These are phyloP conservation scores for Penicillium alfredii DNA, from an alignment of 495 filamentous ascomycete genomes.

Conservation along the genomic window DNA sequence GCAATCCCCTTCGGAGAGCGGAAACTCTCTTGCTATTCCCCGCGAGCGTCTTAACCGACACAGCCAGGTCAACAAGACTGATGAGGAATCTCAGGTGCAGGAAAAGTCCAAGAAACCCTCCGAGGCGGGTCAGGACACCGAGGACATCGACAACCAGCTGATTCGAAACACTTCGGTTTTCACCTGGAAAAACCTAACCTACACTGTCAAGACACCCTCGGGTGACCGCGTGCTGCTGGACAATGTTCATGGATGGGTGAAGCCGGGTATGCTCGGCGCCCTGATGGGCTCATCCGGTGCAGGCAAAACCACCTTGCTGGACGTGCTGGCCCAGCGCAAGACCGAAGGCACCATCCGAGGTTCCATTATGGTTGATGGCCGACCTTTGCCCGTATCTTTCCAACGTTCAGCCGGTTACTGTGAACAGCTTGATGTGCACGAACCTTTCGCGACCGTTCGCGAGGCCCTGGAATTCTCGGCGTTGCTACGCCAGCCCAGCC, in stretches of 20 bases:
- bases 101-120: slow-evolving; percentile 15
- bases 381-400: slow-evolving; percentile 70
- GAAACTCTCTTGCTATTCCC: slow-evolving; percentile 34
- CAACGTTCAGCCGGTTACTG: slow-evolving; percentile 61
- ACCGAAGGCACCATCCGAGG: slow-evolving; percentile 83
- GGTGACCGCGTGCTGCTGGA: slow-evolving; percentile 54
- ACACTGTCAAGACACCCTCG: slow-evolving; percentile 42
- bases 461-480: slow-evolving; percentile 58
- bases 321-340: slow-evolving; percentile 58
- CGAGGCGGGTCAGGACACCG: slow-evolving; percentile 6
- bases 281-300: slow-evolving; percentile 63
- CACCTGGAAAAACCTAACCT: slow-evolving; percentile 56
- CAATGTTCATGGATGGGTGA: slow-evolving; percentile 83
- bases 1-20: slow-evolving; percentile 27
- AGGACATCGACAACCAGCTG: slow-evolving; percentile 20
- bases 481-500: slow-evolving; percentile 47
- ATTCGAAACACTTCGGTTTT: slow-evolving; percentile 50
- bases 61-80: slow-evolving; percentile 6
- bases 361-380: slow-evolving; percentile 79
- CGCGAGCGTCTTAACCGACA: slow-evolving; percentile 30
- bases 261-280: slow-evolving; percentile 74
- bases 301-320: slow-evolving; percentile 57
- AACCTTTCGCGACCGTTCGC: slow-evolving; percentile 54
- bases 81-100: slow-evolving; percentile 29
- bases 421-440: slow-evolving; percentile 57